phyloP scores from a whole-genome alignment of 805 yeast species.

The Saturnispora kantuleensis region DNA sequence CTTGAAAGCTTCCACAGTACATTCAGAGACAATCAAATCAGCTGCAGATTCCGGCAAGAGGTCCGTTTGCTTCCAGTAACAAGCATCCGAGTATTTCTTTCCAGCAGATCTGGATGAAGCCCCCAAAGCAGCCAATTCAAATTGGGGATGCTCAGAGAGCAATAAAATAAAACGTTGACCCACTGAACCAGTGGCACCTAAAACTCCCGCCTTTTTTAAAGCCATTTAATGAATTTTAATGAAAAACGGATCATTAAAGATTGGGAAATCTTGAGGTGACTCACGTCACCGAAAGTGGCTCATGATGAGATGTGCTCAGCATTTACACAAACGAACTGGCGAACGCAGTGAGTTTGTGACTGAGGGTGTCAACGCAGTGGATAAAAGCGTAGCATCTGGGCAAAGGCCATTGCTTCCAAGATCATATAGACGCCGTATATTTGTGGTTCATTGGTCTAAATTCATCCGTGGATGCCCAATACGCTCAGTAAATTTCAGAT shows the following conservation, averaged over 20 bases:
- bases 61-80: constrained; percentile 88
- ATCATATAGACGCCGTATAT: too few relatives aligned
- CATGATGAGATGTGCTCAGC: neutral
- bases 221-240: constrained; percentile 10
- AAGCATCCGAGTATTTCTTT: constrained; percentile 73
- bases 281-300: neutral
- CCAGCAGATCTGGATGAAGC: constrained; percentile 95
- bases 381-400: too few relatives aligned
- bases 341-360: too few relatives aligned
- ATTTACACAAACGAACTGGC: too few relatives aligned
- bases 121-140: constrained; percentile 76
- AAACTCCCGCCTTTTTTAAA: constrained; percentile 63
- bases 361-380: too few relatives aligned
- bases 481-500: too few relatives aligned
- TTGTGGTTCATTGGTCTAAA: too few relatives aligned
- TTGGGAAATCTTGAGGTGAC: neutral
- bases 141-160: constrained; percentile 80
- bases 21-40: constrained; percentile 60
- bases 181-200: constrained; percentile 97
- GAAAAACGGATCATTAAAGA: neutral
- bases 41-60: constrained; percentile 63
- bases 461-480: too few relatives aligned
- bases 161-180: constrained; percentile 92
- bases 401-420: too few relatives aligned
- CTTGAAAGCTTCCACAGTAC: constrained; percentile 64